Evolutionary conservation across 1,284 basidiomycete species (phyloP), one percentile per base, ranked within the genome.

Genomic region (Marasmius fiardii): DNA sequence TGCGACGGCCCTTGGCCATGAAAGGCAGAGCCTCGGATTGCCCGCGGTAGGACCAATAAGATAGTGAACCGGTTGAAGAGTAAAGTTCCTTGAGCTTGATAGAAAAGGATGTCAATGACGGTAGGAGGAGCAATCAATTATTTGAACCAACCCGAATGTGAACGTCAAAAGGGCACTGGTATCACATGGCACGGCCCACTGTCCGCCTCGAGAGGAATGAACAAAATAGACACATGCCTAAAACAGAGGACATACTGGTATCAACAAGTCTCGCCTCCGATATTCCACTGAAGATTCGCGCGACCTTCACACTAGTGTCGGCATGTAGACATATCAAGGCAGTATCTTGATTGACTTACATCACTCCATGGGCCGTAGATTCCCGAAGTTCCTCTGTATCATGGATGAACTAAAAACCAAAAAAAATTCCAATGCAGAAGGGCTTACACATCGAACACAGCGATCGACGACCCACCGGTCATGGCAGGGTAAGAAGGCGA

Each of bases 171-270:
- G 80, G 50, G 78, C 72, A 8, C 75, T 71, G 0, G 86, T 88
- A 58, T 86, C 78, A 64, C 93, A 95, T 3, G 93, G 93, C 3
- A 93, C 74, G 7, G 82, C 90, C 89, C 91, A 95, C 68, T 86
- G 86, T 1, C 93, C 93, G 51, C 64, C 83, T 81, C 28, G 10
- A 53, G 34, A 28, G n/a, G 39, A 51, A 28, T 35, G 5, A n/a
- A 16, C 24, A 14, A 49, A 28, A 45, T 16, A 24, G 31, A 23
- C 16, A 26, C 23, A 33, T 28, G 28, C 47, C 28, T 26, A 23
- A 28, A 23, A 37, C 20, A 1, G 18, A n/a, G 14, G 21, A 48
- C 18, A 33, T 18, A 81, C 78, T 67, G 12, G 70, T 61, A 60
- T 86, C 82, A 26, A 94, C 88, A 43, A 93, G 78, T 34, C 93